Conservation (phyloP, 2,329 filamentous ascomycete species). For the Apiospora saccharicola region DNA sequence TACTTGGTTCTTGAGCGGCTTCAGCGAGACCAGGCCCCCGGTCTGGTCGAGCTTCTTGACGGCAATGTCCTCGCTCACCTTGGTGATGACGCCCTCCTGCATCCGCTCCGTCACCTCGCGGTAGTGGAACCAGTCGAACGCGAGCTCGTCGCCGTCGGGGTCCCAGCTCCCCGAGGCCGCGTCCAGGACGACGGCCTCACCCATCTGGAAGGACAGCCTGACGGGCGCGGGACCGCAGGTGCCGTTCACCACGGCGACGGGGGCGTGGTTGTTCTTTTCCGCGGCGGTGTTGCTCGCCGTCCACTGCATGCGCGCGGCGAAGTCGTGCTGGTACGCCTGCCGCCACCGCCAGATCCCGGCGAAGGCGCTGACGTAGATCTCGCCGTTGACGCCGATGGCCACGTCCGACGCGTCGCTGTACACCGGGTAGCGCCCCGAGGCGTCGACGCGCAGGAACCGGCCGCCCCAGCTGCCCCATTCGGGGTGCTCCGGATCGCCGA, state of each 20-base stretch:
- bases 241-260: conserved; percentile 49
- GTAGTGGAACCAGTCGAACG: conserved; percentile 56
- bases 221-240: conserved; percentile 45
- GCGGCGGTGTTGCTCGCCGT: conserved; percentile 28
- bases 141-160: conserved; percentile 46
- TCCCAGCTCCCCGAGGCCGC: conserved; percentile 49
- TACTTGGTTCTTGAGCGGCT: conserved; percentile 27
- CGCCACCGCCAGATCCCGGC: conserved; percentile 36
- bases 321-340: conserved; percentile 35
- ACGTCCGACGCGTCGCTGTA: conserved; percentile 30
- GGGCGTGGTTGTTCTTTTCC: conserved; percentile 50
- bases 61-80: conserved; percentile 25
- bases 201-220: conserved; percentile 45
- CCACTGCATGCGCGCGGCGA: conserved; percentile 37
- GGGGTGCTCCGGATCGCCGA: conserved; percentile 50
- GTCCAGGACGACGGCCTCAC: conserved; percentile 46
- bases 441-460: conserved; percentile 32
- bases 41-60: conserved; percentile 31
- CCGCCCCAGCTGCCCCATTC: conserved; percentile 54
- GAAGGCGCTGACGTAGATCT: conserved; percentile 25
- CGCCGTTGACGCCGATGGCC: conserved; percentile 29
- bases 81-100: conserved; percentile 25
- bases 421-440: conserved; percentile 20
- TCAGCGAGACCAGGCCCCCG: conserved; percentile 31
- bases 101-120: conserved; percentile 30